Conservation (phyloP, 2,329 filamentous ascomycete genomes). For the Colletotrichum euphorbiae region DNA sequence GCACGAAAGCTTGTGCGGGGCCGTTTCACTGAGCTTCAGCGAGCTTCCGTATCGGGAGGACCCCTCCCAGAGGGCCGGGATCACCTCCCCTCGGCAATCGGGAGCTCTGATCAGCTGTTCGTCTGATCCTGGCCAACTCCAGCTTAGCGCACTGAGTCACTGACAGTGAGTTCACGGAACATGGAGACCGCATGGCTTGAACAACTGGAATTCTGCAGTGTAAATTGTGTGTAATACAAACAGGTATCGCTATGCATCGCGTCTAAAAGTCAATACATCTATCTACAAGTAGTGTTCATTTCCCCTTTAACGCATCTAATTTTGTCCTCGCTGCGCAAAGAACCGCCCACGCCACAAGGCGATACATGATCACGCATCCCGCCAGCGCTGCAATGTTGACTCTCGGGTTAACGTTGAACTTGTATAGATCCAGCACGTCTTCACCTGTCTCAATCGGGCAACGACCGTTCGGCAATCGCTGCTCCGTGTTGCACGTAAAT, state of each 20-base stretch:
- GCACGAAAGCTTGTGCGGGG: conserved; percentile 24
- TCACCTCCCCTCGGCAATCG: conserved; percentile 34
- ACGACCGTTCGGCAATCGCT: conserved; percentile 68
- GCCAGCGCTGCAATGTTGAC: conserved; percentile 73
- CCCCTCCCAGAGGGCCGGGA: conserved; percentile 8
- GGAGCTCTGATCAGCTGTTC: conserved; percentile 26
- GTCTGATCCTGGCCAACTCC: conserved; percentile 21
- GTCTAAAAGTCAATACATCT: neutral
- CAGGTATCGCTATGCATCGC: neutral
- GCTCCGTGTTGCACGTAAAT: conserved; percentile 73
- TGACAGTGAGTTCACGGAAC: neutral
- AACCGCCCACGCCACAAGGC: conserved; percentile 71
- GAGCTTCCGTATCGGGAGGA: conserved; percentile 28
- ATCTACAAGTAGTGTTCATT: neutral
- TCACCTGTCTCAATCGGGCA: conserved; percentile 76
- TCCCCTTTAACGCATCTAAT: conserved; percentile 54
- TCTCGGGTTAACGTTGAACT: conserved; percentile 70
- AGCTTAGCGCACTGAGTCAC: neutral
- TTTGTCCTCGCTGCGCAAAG: conserved; percentile 66
- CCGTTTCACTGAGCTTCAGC: neutral
- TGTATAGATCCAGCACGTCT: conserved; percentile 75
- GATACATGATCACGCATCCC: conserved; percentile 72
- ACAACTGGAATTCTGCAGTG: too few relatives aligned
- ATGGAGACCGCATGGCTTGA: neutral
- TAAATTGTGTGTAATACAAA: neutral